phyloP scores from a whole-genome alignment of 331 rosid species.

The Spiraea crenata region DNA sequence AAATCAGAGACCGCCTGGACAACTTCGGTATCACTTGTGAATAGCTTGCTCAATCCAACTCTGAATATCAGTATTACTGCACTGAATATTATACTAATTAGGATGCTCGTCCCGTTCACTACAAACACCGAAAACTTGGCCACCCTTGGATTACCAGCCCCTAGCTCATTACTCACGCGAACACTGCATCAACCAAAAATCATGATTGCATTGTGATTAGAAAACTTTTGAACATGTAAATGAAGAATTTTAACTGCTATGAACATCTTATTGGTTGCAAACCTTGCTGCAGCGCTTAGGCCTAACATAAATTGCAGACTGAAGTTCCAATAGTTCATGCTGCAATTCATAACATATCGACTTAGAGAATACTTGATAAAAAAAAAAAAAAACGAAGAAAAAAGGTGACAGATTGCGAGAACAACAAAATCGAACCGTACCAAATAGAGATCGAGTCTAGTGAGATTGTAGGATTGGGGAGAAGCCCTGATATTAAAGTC shows the following conservation, averaged over 20 bases:
- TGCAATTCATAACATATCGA: conserved; percentile 24
- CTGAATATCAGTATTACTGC: conserved; percentile 43
- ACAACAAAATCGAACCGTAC: conserved; percentile 27
- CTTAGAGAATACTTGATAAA: neutral
- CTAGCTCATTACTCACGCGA: conserved; percentile 74
- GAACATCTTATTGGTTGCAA: conserved; percentile 6
- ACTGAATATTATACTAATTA: conserved; percentile 51
- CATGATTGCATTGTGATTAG: neutral
- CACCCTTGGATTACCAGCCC: conserved; percentile 67
- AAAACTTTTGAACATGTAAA: neutral
- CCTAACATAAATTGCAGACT: conserved; percentile 76
- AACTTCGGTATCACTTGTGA: conserved; percentile 51
- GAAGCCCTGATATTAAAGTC: conserved; percentile 71
- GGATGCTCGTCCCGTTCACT: conserved; percentile 62
- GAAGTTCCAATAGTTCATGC: conserved; percentile 65
- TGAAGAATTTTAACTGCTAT: neutral
- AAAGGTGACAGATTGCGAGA: neutral
- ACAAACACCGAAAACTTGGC: conserved; percentile 66
- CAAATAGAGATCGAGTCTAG: conserved; percentile 70
- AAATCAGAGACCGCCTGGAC: conserved; percentile 51
- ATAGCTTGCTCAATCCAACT: conserved; percentile 57
- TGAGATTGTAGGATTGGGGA: conserved; percentile 59
- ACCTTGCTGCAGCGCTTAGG: conserved; percentile 67
- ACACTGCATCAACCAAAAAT: conserved; percentile 37
- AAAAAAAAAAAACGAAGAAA: neutral